Conservation (phyloP, 495 filamentous ascomycete species). For the Cercophora sp. region DNA sequence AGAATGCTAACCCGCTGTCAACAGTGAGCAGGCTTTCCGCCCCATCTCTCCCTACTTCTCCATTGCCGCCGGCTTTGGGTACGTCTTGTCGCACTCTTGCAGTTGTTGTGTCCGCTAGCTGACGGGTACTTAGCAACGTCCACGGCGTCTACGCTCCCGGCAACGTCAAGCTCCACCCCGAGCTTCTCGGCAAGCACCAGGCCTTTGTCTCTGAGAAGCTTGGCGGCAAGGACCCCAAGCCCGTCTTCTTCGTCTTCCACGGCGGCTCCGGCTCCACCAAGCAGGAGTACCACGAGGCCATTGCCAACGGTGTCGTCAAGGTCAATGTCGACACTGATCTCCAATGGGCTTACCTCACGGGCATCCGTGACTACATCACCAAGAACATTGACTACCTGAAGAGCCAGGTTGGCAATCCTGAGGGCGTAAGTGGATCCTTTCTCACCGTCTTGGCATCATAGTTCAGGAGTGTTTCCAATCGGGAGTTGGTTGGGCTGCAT, state of each 20-base stretch:
- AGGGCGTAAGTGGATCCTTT: too few species aligned
- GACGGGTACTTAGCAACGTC: constrained; percentile 70
- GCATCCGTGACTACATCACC: constrained; percentile 85
- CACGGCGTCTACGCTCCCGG: constrained; percentile 99
- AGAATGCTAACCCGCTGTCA: neutral
- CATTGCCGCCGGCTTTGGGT: constrained; percentile 86
- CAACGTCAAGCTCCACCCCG: constrained; percentile 92
- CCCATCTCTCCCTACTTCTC: constrained; percentile 90
- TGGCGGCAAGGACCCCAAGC: constrained; percentile 66
- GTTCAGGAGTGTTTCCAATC: too few species aligned
- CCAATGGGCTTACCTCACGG: constrained; percentile 80
- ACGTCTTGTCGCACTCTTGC: neutral
- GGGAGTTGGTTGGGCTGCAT: neutral
- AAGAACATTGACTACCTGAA: constrained; percentile 93
- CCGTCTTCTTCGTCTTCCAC: constrained; percentile 99
- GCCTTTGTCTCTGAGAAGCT: constrained; percentile 75
- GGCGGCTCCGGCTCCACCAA: constrained; percentile 89
- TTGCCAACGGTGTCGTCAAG: constrained; percentile 85
- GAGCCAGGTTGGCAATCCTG: constrained; percentile 56
- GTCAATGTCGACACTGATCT: constrained; percentile 89
- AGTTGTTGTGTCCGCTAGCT: neutral
- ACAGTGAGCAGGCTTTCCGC: constrained; percentile 61
- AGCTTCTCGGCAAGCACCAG: constrained; percentile 93
- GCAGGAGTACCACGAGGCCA: constrained; percentile 82
- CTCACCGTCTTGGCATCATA: too few species aligned